Evolutionary conservation across 2,329 filamentous ascomycete genomes (phyloP), one percentile per base, ranked within the genome.

Genomic region (Nannizzia gypsea): DNA sequence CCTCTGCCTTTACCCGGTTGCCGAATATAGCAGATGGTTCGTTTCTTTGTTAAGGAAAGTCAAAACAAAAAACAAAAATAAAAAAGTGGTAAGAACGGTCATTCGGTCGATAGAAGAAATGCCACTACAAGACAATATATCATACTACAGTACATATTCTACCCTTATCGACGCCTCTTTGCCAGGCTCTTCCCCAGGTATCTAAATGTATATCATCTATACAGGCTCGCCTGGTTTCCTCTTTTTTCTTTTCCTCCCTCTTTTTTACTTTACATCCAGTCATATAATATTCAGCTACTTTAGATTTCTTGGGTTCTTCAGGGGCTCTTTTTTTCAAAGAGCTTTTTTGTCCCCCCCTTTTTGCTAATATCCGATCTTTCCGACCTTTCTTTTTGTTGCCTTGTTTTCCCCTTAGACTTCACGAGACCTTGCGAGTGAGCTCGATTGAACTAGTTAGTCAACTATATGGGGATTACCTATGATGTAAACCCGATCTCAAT

Each of bases 301-400:
- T n/a, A n/a, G 20, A 48, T 48, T 26, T 48, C 44, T 54, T 54
- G 26, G 15, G n/a, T 54, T 54, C 48, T 34, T 54, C 48, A 54
- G 48, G 48, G 48, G 28, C 0, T 34, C 24, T 52, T 31, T 52
- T 11, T 20, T 24, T 52, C 6, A 11, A 15, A 34, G 31, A 34
- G 31, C 5, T 34, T 11, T n/a, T 34, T 11, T 34, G 22, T 26
- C 24, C 11, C 28, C 26, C 28, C 26, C n/a, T 26, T 34, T 34
- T 20, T 17, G 13, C 28, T 54, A 54, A 54, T 31, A 34, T 54
- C 48, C 48, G 48, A 34, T 6, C 13, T 17, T 54, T 54, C 48
- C 48, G 48, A 54, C 26, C 24, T 28, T 48, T 50, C 13, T 24
- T 54, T 26, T 50, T 50, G 31, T 34, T 34, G 9, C 31, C 31